Conservation (phyloP, 2,329 filamentous ascomycete genomes). For the Akanthomyces lecanii region DNA sequence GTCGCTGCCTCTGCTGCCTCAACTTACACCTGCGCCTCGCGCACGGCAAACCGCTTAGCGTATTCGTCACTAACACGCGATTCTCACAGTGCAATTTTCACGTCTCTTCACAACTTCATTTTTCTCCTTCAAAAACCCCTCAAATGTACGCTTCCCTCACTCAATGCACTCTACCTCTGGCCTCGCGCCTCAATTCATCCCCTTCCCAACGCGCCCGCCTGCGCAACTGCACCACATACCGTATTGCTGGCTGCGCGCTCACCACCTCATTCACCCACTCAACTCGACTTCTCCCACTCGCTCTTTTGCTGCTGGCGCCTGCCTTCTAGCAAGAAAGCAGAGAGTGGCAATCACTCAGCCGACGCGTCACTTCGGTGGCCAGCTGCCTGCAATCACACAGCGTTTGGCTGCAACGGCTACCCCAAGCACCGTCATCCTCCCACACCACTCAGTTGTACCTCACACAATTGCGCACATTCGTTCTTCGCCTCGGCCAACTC, state of each 20-base stretch:
- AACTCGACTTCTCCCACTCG: background rate
- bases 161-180: slow-evolving; percentile 4
- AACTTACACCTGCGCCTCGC: slow-evolving; percentile 9
- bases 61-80: slow-evolving; percentile 16
- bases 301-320: background rate
- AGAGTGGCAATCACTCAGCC: background rate
- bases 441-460: background rate
- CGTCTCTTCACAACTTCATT: slow-evolving; percentile 6
- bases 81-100: slow-evolving; percentile 17
- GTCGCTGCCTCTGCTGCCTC: slow-evolving; percentile 12
- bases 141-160: slow-evolving; percentile 17
- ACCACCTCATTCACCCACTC: background rate
- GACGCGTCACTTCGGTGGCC: background rate
- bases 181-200: background rate
- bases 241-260: background rate
- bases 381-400: background rate
- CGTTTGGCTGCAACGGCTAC: background rate
- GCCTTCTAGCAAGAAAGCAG: background rate
- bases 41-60: slow-evolving; percentile 6
- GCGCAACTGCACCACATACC: slow-evolving; percentile 1
- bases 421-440: slow-evolving; percentile 23
- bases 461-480: background rate
- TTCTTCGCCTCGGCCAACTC: background rate
- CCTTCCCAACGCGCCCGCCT: background rate
- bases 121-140: slow-evolving; percentile 18